A percentile compares a stretch with the other conserved stretches of the same genome.
Evolutionary conservation across 2,329 filamentous ascomycete genomes (phyloP).

Genomic region (Scopulariopsis brevicaulis): DNA sequence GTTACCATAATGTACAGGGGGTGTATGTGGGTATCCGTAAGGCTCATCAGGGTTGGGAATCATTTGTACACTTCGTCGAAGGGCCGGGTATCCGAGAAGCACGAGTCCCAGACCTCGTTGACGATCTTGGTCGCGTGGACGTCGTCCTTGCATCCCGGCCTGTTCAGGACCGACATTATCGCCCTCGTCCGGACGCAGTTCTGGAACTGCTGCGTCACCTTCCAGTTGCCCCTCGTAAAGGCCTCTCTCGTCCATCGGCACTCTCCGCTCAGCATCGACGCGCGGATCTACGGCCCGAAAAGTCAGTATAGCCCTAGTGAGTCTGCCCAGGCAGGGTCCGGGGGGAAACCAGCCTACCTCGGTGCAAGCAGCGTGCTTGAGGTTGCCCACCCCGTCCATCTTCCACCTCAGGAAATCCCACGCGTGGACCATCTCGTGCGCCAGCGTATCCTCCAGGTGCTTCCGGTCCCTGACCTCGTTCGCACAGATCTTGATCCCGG

Average conservation of each 20-base stretch:
- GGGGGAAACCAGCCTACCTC: constrained; percentile 47
- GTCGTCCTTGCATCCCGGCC: constrained; percentile 75
- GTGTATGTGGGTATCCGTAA: neutral
- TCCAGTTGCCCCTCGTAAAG: constrained; percentile 75
- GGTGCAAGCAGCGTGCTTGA: constrained; percentile 86
- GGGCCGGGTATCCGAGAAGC: constrained; percentile 84
- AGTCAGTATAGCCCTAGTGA: constrained; percentile 1
- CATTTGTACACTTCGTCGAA: constrained; percentile 94
- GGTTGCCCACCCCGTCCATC: constrained; percentile 65
- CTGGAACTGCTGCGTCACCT: constrained; percentile 84
- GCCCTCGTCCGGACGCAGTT: constrained; percentile 79
- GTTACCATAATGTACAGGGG: neutral
- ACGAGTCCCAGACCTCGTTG: constrained; percentile 98
- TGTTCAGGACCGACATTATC: constrained; percentile 63
- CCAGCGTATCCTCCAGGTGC: constrained; percentile 85
- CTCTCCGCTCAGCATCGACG: constrained; percentile 85
- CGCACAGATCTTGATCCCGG: constrained; percentile 85
- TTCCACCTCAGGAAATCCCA: constrained; percentile 91
- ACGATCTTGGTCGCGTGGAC: constrained; percentile 79
- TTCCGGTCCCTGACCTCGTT: constrained; percentile 74
- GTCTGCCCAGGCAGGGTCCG: neutral
- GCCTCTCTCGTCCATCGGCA: constrained; percentile 85
- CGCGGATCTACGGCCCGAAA: constrained; percentile 57
- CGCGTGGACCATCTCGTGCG: constrained; percentile 96
- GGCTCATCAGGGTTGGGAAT: neutral